Evolutionary conservation across 371 early-diverging fungal species (phyloP).

Genomic region (Rhizopus delemar): DNA sequence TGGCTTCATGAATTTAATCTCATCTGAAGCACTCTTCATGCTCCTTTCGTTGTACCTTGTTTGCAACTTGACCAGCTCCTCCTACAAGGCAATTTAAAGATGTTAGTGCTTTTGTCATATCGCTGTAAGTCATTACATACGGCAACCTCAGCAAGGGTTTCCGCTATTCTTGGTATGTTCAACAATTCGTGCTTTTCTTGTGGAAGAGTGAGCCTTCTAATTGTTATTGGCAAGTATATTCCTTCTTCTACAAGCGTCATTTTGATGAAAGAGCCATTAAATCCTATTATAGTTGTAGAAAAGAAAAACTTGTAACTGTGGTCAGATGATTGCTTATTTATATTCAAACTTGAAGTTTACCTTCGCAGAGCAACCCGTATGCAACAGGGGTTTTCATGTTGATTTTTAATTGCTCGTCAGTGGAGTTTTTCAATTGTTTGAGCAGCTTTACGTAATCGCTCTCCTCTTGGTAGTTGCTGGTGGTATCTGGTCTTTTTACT

Average conservation of each 20-base stretch:
- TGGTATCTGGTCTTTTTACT: background rate
- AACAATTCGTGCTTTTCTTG: background rate
- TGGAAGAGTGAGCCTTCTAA: background rate
- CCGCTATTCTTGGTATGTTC: no score
- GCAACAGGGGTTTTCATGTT: background rate
- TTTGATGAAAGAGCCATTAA: background rate
- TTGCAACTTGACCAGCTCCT: no score
- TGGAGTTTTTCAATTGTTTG: background rate
- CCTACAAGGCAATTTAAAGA: no score
- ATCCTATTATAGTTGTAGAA: background rate
- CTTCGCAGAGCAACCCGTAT: no score
- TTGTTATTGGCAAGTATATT: background rate
- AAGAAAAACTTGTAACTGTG: no score
- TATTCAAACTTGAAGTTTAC: no score
- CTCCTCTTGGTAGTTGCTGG: background rate
- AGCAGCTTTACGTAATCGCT: background rate
- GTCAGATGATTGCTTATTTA: no score
- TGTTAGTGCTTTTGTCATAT: no score
- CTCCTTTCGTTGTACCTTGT: no score
- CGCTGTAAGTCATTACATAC: background rate
- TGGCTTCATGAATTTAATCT: no score
- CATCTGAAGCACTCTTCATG: no score
- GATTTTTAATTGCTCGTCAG: background rate
- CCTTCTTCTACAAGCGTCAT: constrained; percentile 1
- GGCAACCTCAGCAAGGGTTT: no score